Evolutionary conservation across 805 yeast species (phyloP), one percentile per base, ranked within the genome.

Genomic region (Monosporozyma unispora): DNA sequence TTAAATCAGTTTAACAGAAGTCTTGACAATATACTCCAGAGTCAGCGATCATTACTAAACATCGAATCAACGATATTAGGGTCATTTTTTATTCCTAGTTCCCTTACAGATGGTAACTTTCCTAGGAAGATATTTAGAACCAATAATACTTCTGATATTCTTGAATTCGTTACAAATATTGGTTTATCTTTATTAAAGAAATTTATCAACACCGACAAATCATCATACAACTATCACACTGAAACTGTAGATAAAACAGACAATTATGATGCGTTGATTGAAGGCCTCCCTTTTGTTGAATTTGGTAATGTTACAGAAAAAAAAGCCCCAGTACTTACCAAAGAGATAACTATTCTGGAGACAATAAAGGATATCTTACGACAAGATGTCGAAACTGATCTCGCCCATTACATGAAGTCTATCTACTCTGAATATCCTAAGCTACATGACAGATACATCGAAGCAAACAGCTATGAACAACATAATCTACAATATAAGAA

Each of bases 21-120:
- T 21, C 31, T 51, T 23, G 7, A 25, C 3, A 23, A 21, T 3
- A 29, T 51, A 14, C 12, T 9, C 8, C 31, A 38, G 9, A 41
- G 37, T 33, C 49, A 44, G 25, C 39, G 23, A 29, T 14, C 11
- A 14, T 21, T 51, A 3, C 11, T 46, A 16, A 22, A 27, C 4
- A 44, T 45, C 35, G 47, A 50, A 33, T 47, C 48, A n/a, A 29
- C 23, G 25, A 10, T 49, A 19, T 16, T 56, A 19, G 53, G 49
- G 3, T 35, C 50, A 9, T 56, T 51, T 23, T 38, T 54, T 18
- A 19, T 28, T 18, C 45, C 45, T 4, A 18, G 12, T 7, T 28
- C 33, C 6, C n/a, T 43, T 18, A 25, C 38, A 10, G 44, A 48
- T 28, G 31, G 38, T 18, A 18, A 29, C 6, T 2, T 49, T 4